Conservation (phyloP, 495 filamentous ascomycete species). For the Trichoderma reesei region DNA sequence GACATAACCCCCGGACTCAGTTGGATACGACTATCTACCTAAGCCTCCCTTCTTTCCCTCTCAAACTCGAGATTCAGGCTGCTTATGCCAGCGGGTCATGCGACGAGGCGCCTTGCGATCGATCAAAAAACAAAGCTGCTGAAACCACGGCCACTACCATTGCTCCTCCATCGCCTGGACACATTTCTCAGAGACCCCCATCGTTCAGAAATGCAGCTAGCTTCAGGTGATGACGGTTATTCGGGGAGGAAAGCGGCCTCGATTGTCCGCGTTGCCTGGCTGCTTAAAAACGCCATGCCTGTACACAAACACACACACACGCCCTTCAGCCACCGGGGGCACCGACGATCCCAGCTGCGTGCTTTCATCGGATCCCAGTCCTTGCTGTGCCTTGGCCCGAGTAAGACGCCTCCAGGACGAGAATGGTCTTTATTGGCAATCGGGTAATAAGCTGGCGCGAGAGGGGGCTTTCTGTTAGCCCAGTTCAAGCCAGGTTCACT, state of each 20-base stretch:
- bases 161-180: not conserved
- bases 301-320: not conserved
- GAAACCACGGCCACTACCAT: not conserved
- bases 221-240: not conserved
- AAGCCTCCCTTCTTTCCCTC: not conserved
- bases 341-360: slow-evolving; percentile 1
- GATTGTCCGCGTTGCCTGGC: not conserved
- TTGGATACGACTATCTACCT: not conserved
- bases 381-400: not conserved
- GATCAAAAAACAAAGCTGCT: not conserved
- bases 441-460: not conserved
- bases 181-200: not conserved
- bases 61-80: not conserved
- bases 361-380: not conserved
- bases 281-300: not conserved
- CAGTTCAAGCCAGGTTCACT: not conserved
- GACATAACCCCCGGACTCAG: not conserved
- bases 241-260: not conserved
- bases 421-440: not conserved
- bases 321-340: not conserved
- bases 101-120: not conserved
- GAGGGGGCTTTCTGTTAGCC: not conserved
- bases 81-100: not conserved
- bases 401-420: not conserved
- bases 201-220: not conserved